Percentiles rank a stretch among this genome's conserved stretches.
phyloP scores from a whole-genome alignment of 2,329 filamentous ascomycete genomes.

The Aspergillus spinulosporus region DNA sequence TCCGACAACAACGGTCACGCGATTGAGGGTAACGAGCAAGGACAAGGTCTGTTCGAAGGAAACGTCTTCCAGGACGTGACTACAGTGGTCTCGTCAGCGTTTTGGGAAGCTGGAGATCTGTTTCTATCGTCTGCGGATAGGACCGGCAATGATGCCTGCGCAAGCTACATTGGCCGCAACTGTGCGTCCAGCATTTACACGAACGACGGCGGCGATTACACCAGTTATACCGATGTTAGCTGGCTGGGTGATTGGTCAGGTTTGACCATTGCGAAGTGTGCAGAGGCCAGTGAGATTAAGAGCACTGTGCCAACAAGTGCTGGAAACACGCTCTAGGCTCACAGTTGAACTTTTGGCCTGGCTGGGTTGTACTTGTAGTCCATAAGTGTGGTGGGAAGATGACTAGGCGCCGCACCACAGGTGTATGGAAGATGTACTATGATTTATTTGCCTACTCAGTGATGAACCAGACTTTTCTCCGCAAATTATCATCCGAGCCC shows the following conservation, averaged over 20 bases:
- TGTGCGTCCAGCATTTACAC: conserved; percentile 2
- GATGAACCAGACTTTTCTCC: too few species aligned
- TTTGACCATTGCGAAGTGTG: neutral
- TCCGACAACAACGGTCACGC: conserved; percentile 45
- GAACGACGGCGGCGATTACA: neutral
- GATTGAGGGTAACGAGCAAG: conserved; percentile 36
- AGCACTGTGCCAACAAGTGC: neutral
- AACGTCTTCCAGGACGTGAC: conserved; percentile 47
- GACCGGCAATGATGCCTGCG: neutral
- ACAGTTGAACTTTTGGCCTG: too few species aligned
- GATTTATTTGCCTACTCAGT: too few species aligned
- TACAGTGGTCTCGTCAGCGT: neutral
- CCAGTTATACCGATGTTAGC: neutral
- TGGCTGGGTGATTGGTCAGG: neutral
- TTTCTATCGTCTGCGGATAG: conserved; percentile 2
- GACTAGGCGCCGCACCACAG: too few species aligned
- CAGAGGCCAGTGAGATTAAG: conserved; percentile 5
- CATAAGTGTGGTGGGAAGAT: too few species aligned
- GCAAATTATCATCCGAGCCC: too few species aligned
- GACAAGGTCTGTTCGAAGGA: conserved; percentile 44
- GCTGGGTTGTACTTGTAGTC: too few species aligned
- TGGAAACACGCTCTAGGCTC: neutral
- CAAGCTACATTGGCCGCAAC: conserved; percentile 1
- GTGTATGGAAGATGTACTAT: too few species aligned
- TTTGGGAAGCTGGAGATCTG: neutral